These are phyloP conservation scores for Cryptococcus neoformans DNA, from an alignment of 1,284 basidiomycete species.

Conservation along the genomic window DNA sequence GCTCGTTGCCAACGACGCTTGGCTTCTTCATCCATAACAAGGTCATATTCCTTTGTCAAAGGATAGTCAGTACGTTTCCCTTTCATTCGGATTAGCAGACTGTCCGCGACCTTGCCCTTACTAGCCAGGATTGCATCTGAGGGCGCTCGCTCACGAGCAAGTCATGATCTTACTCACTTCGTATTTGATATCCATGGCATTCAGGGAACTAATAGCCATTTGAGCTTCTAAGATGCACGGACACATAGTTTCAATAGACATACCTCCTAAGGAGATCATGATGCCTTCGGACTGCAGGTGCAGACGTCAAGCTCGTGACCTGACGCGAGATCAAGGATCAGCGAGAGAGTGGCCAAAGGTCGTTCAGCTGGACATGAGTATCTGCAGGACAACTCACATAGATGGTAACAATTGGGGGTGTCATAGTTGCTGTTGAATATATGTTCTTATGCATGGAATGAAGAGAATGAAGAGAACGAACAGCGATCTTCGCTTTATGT, in stretches of 20 bases:
- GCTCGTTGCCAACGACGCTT: conserved; percentile 47
- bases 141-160: neutral
- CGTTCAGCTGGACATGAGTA: too few species aligned
- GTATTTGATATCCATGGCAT: conserved; percentile 44
- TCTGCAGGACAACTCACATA: conserved; percentile 8
- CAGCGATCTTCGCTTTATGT: neutral
- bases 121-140: neutral
- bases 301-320: conserved; percentile 44
- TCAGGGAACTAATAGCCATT: conserved; percentile 22
- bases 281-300: conserved; percentile 41
- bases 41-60: conserved; percentile 30
- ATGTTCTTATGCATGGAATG: neutral
- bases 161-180: conserved; percentile 24
- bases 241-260: neutral
- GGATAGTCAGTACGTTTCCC: neutral
- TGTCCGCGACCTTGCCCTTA: neutral
- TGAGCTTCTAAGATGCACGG: neutral
- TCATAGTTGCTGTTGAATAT: conserved; percentile 3
- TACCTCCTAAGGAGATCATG: conserved; percentile 44
- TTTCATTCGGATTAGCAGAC: neutral
- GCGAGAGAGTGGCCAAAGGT: neutral
- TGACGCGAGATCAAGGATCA: conserved; percentile 4
- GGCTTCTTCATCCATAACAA: conserved; percentile 44
- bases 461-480: neutral
- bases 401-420: conserved; percentile 16